phyloP scores from a whole-genome alignment of 768 basidiomycete genomes.

The Termitomyces sp. region DNA sequence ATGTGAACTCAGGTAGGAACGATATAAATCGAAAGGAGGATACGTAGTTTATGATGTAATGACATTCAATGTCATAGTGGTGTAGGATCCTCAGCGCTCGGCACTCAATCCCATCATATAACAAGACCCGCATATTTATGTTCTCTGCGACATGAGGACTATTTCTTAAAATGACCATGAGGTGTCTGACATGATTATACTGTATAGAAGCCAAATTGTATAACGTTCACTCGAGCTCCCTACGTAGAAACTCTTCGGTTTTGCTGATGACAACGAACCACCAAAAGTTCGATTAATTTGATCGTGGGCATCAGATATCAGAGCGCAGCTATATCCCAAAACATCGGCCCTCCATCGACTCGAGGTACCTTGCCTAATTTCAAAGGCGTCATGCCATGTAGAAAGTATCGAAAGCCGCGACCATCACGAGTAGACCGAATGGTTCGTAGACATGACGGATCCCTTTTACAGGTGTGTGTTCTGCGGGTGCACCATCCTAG shows the following conservation, averaged over 20 bases:
- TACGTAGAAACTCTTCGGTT: background rate
- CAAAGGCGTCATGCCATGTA: background rate
- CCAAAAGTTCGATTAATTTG: background rate
- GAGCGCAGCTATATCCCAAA: background rate
- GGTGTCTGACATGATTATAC: background rate
- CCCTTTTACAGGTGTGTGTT: background rate
- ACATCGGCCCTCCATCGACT: background rate
- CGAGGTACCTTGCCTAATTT: background rate
- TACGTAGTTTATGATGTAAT: too few species aligned
- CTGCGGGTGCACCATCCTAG: background rate
- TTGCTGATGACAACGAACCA: background rate
- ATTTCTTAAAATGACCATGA: background rate
- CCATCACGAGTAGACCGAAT: background rate
- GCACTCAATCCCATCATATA: too few species aligned
- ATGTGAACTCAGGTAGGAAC: too few species aligned
- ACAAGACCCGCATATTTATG: too few species aligned
- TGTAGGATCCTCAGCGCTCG: too few species aligned
- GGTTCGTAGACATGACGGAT: background rate
- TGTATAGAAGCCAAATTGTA: background rate
- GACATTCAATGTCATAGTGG: too few species aligned
- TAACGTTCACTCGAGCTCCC: background rate
- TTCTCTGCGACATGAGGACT: too few species aligned
- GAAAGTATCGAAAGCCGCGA: background rate
- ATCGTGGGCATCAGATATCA: background rate
- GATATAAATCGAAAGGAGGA: too few species aligned